Evolutionary conservation across 2,329 filamentous ascomycete genomes (phyloP).

Genomic region (Fusarium devonianum): DNA sequence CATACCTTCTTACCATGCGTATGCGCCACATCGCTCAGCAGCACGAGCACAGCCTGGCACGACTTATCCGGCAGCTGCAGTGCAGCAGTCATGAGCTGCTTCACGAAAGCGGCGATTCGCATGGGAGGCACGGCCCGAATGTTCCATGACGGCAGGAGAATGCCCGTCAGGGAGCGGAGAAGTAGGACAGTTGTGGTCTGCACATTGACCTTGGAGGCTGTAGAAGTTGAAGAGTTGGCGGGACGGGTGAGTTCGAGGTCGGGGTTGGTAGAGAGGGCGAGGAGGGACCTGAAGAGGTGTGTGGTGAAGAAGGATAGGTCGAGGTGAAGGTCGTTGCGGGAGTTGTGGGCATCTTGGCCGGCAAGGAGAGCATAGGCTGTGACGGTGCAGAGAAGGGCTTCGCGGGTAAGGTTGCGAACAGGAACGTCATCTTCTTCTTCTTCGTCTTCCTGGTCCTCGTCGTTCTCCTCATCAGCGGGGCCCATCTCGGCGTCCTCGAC

Average conservation of each 20-base stretch:
- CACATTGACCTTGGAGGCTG: constrained; percentile 79
- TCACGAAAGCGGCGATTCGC: constrained; percentile 89
- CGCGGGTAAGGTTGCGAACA: constrained; percentile 78
- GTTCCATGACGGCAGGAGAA: constrained; percentile 78
- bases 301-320: constrained; percentile 96
- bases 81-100: constrained; percentile 83
- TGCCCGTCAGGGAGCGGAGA: constrained; percentile 81
- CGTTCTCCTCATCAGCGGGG: constrained; percentile 53
- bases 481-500: constrained; percentile 62
- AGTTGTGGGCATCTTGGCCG: constrained; percentile 89
- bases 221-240: constrained; percentile 49
- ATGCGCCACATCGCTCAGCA: constrained; percentile 80
- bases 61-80: constrained; percentile 93
- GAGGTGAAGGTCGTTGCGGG: constrained; percentile 80
- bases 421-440: constrained; percentile 55
- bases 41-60: constrained; percentile 76
- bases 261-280: constrained; percentile 78
- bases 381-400: constrained; percentile 91
- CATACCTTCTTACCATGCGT: constrained; percentile 83
- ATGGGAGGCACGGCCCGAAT: constrained; percentile 79
- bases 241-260: constrained; percentile 79
- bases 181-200: constrained; percentile 94
- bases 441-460: constrained; percentile 48
- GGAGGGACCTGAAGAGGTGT: constrained; percentile 87
- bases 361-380: constrained; percentile 96